Evolutionary conservation across 345 rosid genomes (phyloP), one percentile per base, ranked within the genome.

Genomic region (Hirschfeldia incana): DNA sequence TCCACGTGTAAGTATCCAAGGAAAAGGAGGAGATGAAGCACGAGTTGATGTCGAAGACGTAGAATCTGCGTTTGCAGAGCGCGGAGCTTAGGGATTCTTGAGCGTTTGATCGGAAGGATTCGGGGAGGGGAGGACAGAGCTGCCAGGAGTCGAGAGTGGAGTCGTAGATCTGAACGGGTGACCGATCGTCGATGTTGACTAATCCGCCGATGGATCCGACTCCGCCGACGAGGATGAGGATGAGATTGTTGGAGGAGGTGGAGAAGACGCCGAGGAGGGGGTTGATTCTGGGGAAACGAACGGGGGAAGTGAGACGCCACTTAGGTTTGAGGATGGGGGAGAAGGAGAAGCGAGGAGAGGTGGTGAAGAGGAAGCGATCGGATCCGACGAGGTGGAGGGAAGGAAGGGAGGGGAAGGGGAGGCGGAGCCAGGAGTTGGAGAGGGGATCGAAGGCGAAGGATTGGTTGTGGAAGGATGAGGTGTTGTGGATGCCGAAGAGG

Each of bases 401-500:
- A 1, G 79, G 60, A 27, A 53, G 60, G 26, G 60, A 53, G 10
- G 60, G 80, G 73, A 88, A 79, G 28, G 95, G 96, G 75, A 89
- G 93, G 37, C 83, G 85, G 78, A 88, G 83, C 98, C 98, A 94
- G 17, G 91, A 32, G 61, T 81, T 42, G 44, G 98, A 90, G 67
- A 71, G 57, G 61, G 97, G 98, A 46, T 94, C 98, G 72, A 86
- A 92, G 49, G 93, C 97, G 66, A 94, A 92, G 16, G 97, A 89
- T 69, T 93, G 98, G 87, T 93, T 86, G 74, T 87, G 88, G 61
- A 80, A 85, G 32, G 90, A 82, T 75, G 88, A 87, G 73, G 93
- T 92, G 84, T 94, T 94, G 89, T 94, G 97, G 74, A 90, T 82
- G 53, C 98, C 98, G 67, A 86, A 80, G 83, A 94, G 96, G 80